Evolutionary conservation across 495 filamentous ascomycete genomes (phyloP).

Genomic region (Penicillium desertorum): DNA sequence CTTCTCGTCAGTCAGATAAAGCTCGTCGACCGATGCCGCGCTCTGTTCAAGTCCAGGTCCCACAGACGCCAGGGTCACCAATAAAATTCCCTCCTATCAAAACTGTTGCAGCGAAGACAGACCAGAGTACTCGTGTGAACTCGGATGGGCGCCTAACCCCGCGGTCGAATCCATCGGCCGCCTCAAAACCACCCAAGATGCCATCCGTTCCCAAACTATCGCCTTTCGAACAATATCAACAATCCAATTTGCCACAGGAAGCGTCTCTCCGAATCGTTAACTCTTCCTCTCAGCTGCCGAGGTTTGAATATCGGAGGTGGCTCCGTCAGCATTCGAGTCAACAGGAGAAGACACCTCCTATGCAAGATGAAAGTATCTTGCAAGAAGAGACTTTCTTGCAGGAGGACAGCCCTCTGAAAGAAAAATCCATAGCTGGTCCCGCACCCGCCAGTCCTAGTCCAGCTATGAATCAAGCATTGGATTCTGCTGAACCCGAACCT

Average conservation of each 20-base stretch:
- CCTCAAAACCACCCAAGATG: background rate
- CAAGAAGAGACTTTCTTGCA: conserved; percentile 12
- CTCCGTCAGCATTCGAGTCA: conserved; percentile 14
- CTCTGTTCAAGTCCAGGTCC: conserved; percentile 4
- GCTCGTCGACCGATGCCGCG: conserved; percentile 6
- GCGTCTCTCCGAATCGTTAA: conserved; percentile 37
- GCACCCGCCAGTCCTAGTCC: background rate
- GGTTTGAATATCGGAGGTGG: conserved; percentile 49
- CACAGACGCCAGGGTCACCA: conserved; percentile 10
- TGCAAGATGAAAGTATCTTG: conserved; percentile 6
- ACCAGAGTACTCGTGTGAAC: background rate
- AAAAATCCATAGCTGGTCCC: background rate
- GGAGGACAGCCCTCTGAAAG: background rate
- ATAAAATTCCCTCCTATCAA: background rate
- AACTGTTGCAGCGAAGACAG: background rate
- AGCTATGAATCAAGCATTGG: background rate
- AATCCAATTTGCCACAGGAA: conserved; percentile 3
- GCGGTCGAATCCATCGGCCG: background rate
- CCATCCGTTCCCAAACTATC: background rate
- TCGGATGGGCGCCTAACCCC: background rate
- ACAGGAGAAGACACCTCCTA: conserved; percentile 3
- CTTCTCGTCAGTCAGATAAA: conserved; percentile 23
- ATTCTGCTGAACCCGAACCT: background rate
- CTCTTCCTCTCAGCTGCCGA: conserved; percentile 46
- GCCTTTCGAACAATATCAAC: conserved; percentile 2